Evolutionary conservation across 768 basidiomycete species (phyloP).

Genomic region (Rhodotorula babjevae): DNA sequence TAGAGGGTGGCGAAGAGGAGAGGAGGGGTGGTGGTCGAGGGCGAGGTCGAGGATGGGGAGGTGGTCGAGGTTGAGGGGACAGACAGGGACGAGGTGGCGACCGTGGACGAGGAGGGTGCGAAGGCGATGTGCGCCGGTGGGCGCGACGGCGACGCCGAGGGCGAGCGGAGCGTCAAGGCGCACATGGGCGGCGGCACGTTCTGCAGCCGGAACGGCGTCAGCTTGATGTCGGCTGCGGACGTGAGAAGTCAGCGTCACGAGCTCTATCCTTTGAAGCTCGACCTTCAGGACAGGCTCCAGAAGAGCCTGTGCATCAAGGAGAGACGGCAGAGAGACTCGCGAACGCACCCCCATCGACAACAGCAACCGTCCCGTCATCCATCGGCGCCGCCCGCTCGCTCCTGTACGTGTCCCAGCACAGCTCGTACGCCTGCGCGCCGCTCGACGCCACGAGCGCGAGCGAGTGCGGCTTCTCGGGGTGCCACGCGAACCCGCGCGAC

Average conservation of each 20-base stretch:
- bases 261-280: background rate
- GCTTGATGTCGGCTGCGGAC: constrained; percentile 60
- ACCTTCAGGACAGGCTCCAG: too few species aligned
- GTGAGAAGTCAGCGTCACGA: too few species aligned
- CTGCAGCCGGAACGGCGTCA: constrained; percentile 89
- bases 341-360: constrained; percentile 75
- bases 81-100: constrained; percentile 50
- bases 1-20: constrained; percentile 57
- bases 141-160: constrained; percentile 1
- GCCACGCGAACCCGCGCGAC: constrained; percentile 64
- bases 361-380: constrained; percentile 80
- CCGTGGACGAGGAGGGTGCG: constrained; percentile 51
- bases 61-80: background rate
- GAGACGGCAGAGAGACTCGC: background rate
- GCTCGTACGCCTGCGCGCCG: constrained; percentile 56
- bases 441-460: constrained; percentile 65
- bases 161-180: constrained; percentile 51
- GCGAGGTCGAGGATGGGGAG: constrained; percentile 48
- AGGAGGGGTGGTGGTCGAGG: constrained; percentile 55
- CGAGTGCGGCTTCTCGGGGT: constrained; percentile 69
- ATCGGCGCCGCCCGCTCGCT: constrained; percentile 60
- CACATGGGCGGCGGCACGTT: constrained; percentile 99
- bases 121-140: constrained; percentile 60
- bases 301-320: too few species aligned
- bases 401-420: constrained; percentile 72